Conservation (phyloP, 495 filamentous ascomycete genomes). For the Xylaria cubensis region DNA sequence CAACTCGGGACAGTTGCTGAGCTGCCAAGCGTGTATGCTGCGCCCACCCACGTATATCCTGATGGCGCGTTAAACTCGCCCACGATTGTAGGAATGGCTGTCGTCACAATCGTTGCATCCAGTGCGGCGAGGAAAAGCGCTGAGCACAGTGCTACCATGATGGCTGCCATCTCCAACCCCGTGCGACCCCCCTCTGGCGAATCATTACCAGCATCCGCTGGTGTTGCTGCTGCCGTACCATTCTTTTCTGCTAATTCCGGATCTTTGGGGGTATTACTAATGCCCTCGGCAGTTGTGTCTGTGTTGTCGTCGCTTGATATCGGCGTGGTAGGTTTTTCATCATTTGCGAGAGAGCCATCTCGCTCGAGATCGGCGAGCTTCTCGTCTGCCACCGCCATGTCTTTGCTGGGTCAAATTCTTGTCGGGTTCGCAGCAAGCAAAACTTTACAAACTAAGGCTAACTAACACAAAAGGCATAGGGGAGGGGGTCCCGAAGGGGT, state of each 20-base stretch:
- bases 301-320: constrained; percentile 16
- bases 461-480: background rate
- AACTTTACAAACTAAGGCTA: background rate
- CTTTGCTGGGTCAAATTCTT: background rate
- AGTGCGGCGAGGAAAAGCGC: constrained; percentile 63
- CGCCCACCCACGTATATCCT: constrained; percentile 77
- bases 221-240: background rate
- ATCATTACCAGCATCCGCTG: background rate
- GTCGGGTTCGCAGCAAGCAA: background rate
- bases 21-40: constrained; percentile 70
- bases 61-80: constrained; percentile 66
- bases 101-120: constrained; percentile 56
- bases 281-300: background rate
- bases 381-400: constrained; percentile 19
- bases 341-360: constrained; percentile 8
- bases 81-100: constrained; percentile 63
- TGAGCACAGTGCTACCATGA: constrained; percentile 53
- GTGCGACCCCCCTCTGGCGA: constrained; percentile 14
- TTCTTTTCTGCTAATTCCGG: background rate
- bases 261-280: background rate
- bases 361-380: constrained; percentile 23
- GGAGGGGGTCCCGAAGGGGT: constrained; percentile 3
- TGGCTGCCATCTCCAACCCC: constrained; percentile 30
- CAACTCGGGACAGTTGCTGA: constrained; percentile 73
- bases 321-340: constrained; percentile 4